Base-by-base conservation (phyloP, 1,139 yeast species). In the Kodamaea sp. region DNA sequence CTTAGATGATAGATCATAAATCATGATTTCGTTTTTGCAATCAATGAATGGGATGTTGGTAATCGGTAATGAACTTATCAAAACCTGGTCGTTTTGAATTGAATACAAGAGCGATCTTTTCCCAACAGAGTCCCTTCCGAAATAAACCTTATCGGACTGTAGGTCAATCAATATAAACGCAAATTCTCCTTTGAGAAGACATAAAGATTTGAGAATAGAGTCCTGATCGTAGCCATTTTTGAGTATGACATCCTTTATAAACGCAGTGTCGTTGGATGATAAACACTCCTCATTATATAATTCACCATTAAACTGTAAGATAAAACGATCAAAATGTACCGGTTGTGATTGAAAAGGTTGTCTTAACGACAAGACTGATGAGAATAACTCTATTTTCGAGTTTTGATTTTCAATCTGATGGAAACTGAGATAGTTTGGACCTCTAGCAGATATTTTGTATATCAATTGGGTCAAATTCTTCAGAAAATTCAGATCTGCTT, bases 251-350 rank as follows among this genome's bases (percentile, higher is more conserved):
- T 53, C 47, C 37, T 47, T 46, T 15, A 57, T 50, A 44, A 32
- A 68, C 9, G 44, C 51, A 0, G 75, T 70, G 43, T 71, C 74
- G 38, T 66, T 70, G 2, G 47, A 34, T 2, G 42, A 37, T 22
- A 61, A 47, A 21, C 83, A 74, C 23, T 74, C 80, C 1, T 57
- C 51, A 46, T 82, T 81, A 55, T 90, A 90, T 9, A 89, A 62
- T 53, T 90, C 97, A 0, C 97, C 98, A 55, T 92, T 92, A 61
- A 83, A 92, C 51, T 86, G 96, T 44, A 80, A 37, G 50, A 60
- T 31, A 40, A 53, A 57, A 11, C 55, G 56, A 7, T 55, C 59
- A 12, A 43, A 24, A 2, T 33, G 35, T 1, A 60, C 36, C 0
- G 97, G 96, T 57, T 92, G 97, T 15, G 61, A 47, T 0, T 85